Conservation (phyloP, 768 basidiomycete species). For the Goffeauzyma gilvescens region DNA sequence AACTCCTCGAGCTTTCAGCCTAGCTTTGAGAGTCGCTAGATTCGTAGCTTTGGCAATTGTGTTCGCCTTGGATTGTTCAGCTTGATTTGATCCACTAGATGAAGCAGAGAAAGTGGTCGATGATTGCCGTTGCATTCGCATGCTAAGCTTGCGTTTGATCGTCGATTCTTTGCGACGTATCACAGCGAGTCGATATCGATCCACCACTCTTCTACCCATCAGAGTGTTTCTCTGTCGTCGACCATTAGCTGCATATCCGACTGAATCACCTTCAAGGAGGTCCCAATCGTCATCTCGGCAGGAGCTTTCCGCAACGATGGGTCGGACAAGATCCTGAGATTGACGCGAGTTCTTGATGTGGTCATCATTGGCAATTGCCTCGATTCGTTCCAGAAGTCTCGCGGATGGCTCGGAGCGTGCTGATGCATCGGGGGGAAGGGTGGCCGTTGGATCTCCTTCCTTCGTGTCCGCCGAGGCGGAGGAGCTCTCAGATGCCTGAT, state of each 20-base stretch:
- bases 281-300: conserved; percentile 8
- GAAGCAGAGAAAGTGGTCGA: conserved; percentile 1
- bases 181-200: conserved; percentile 9
- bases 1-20: neutral
- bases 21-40: neutral
- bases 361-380: conserved; percentile 1
- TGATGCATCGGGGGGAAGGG: too few relatives aligned
- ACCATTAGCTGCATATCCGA: conserved; percentile 6
- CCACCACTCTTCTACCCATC: conserved; percentile 11
- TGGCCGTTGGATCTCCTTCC: too few relatives aligned
- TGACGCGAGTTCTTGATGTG: conserved; percentile 6
- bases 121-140: neutral
- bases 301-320: neutral
- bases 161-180: conserved; percentile 7
- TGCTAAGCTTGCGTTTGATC: neutral
- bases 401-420: neutral
- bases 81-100: neutral
- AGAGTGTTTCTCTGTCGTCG: conserved; percentile 2
- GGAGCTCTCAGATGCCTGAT: too few relatives aligned
- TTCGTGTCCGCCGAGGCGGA: too few relatives aligned
- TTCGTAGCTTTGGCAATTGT: neutral
- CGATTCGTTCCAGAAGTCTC: conserved; percentile 1
- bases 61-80: neutral
- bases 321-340: conserved; percentile 2
- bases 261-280: conserved; percentile 5